Conservation (phyloP, 805 yeast species). For the Candida succiphila region DNA sequence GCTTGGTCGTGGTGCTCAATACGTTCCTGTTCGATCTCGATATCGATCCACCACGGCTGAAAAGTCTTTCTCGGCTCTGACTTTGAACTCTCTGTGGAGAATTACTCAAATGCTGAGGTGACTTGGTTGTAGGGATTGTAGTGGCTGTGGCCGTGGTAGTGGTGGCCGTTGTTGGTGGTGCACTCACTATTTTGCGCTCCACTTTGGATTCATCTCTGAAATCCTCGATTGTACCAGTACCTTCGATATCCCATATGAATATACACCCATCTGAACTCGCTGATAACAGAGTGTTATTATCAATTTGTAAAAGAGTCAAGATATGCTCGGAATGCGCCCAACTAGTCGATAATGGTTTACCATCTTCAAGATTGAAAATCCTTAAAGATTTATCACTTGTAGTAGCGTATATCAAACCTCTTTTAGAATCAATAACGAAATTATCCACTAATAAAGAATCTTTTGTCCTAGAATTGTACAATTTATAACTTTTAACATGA, state of each 20-base stretch:
- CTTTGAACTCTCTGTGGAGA: neutral
- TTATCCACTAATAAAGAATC: conserved; percentile 37
- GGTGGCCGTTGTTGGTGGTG: conserved; percentile 1
- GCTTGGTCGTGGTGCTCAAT: neutral
- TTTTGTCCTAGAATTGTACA: conserved; percentile 27
- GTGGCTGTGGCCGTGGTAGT: neutral
- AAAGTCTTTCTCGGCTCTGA: no score
- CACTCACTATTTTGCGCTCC: conserved; percentile 10
- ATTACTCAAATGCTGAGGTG: neutral
- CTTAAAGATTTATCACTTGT: conserved; percentile 52
- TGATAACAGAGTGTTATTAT: conserved; percentile 22
- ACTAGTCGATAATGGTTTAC: conserved; percentile 35
- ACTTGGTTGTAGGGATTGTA: neutral
- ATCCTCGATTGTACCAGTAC: neutral
- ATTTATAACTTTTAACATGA: conserved; percentile 27
- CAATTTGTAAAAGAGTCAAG: conserved; percentile 25
- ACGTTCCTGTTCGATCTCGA: neutral
- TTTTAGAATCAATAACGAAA: conserved; percentile 22
- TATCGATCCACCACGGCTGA: no score
- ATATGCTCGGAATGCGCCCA: conserved; percentile 57
- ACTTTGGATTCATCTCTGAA: conserved; percentile 5
- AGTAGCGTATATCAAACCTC: conserved; percentile 26
- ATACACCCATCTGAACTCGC: conserved; percentile 46
- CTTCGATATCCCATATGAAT: conserved; percentile 31
- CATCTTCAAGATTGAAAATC: conserved; percentile 32